These are phyloP conservation scores for Colletotrichum destructivum DNA, from an alignment of 2,329 filamentous ascomycete species.

Conservation along the genomic window DNA sequence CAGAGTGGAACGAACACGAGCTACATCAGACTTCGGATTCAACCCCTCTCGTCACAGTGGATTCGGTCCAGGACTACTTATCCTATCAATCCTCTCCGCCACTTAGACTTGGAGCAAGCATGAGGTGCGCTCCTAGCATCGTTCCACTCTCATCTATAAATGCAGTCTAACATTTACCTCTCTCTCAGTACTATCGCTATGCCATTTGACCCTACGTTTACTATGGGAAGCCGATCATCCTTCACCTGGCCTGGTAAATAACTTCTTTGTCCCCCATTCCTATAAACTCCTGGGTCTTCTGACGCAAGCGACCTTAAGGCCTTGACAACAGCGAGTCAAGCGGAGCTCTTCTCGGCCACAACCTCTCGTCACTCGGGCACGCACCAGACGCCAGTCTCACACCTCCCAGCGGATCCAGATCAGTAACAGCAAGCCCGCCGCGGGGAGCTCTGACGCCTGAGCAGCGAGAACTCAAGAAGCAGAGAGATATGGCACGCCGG, in stretches of 20 bases:
- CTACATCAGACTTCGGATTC: conserved; percentile 41
- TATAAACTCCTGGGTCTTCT: not conserved
- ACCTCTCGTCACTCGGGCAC: conserved; percentile 62
- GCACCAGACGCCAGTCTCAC: conserved; percentile 67
- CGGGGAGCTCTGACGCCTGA: conserved; percentile 69
- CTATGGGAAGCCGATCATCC: conserved; percentile 65
- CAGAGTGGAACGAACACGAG: conserved; percentile 51
- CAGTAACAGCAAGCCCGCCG: conserved; percentile 72
- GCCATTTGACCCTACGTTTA: conserved; percentile 66
- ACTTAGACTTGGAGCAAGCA: conserved; percentile 48
- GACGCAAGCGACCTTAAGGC: conserved; percentile 43
- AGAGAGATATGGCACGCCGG: conserved; percentile 71
- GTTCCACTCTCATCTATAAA: conserved; percentile 43
- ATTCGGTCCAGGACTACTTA: conserved; percentile 51
- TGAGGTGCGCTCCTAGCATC: conserved; percentile 53
- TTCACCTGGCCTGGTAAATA: conserved; percentile 66
- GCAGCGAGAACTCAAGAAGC: conserved; percentile 74
- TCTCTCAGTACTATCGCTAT: conserved; percentile 62
- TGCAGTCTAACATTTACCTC: conserved; percentile 31
- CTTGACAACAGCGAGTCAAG: conserved; percentile 49
- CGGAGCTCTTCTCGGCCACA: conserved; percentile 57
- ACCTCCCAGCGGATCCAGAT: conserved; percentile 65
- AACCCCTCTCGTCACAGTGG: conserved; percentile 52
- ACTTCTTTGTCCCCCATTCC: not conserved
- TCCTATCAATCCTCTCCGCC: conserved; percentile 41